Percentiles rank a stretch among this genome's conserved stretches.
These are phyloP conservation scores for Acanthamoeba divionensis DNA, from an alignment of 208 protist species.

Conservation along the genomic window DNA sequence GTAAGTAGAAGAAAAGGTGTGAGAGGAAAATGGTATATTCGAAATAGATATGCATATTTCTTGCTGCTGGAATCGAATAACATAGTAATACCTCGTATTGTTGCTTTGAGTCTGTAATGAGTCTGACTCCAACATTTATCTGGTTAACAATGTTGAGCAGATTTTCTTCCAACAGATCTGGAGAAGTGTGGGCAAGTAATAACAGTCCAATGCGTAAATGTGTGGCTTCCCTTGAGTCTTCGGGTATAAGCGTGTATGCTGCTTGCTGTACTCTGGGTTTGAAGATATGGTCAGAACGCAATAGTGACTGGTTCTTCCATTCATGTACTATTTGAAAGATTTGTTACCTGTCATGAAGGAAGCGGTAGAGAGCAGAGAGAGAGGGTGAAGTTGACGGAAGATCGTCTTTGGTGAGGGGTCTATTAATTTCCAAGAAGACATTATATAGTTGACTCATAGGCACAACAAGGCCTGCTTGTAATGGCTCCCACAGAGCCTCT, in stretches of 20 bases:
- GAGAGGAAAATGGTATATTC: no score
- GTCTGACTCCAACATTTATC: conserved; percentile 2
- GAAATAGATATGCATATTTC: no score
- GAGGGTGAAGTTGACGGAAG: not conserved
- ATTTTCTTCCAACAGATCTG: conserved; percentile 8
- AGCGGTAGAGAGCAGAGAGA: no score
- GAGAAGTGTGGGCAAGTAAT: not conserved
- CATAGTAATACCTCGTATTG: not conserved
- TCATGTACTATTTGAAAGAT: no score
- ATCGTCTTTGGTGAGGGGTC: not conserved
- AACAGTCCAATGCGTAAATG: conserved; percentile 20
- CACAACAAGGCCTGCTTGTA: conserved; percentile 21
- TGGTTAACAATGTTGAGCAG: conserved; percentile 39
- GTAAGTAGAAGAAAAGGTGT: no score
- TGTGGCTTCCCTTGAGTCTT: not conserved
- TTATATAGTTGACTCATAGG: not conserved
- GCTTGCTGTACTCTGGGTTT: conserved; percentile 31
- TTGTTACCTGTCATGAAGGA: no score
- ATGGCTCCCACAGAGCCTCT: not conserved
- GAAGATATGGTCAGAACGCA: not conserved
- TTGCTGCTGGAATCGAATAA: no score
- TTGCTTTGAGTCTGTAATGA: not conserved
- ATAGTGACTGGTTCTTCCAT: not conserved
- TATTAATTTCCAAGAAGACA: not conserved
- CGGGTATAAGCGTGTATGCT: conserved; percentile 38